Evolutionary conservation across 345 rosid genomes (phyloP), one percentile per base, ranked within the genome.

Genomic region (Acer yangbiense): DNA sequence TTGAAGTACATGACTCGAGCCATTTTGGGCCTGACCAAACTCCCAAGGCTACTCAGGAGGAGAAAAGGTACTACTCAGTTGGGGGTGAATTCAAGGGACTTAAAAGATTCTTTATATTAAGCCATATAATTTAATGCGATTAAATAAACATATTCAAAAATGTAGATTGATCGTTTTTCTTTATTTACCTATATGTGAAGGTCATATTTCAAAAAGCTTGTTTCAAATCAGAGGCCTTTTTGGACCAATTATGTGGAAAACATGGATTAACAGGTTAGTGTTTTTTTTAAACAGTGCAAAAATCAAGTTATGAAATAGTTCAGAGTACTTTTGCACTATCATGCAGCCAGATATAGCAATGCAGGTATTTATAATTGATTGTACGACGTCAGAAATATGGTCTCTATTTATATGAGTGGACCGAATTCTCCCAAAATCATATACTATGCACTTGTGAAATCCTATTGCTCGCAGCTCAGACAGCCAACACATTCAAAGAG

Each of bases 1-100:
- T 43, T 72, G 87, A 60, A 73, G 75, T 35, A 69, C 86, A 60
- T 78, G 84, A 85, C 83, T 83, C 65, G 85, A 84, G 78, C 77
- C 68, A 25, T 79, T 91, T 84, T 82, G 94, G 0, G 81, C 58
- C 79, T 87, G 91, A 75, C 82, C 79, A 50, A 62, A 75, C 72
- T 92, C 98, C 99, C 99, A 92, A 18, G 98, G 98, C 99, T 94
- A 65, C 72, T 73, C 82, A 71, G 29, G 44, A 52, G 65, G 18
- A 72, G 76, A 17, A 68, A 69, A 43, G 18, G 9, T 7, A 23
- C 8, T 13, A 57, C 29, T 79, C 76, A 82, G 62, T 23, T 20
- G 9, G 20, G 68, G 18, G 29, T 41, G 52, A 80, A 35, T 29
- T 2, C 39, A 71, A 80, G 65, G 20, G 23, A 43, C 9, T 32